Percentiles rank a stretch among this genome's conserved stretches.
These are phyloP conservation scores for Macrocystidia cucumis DNA, from an alignment of 1,284 basidiomycete genomes.

Conservation along the genomic window DNA sequence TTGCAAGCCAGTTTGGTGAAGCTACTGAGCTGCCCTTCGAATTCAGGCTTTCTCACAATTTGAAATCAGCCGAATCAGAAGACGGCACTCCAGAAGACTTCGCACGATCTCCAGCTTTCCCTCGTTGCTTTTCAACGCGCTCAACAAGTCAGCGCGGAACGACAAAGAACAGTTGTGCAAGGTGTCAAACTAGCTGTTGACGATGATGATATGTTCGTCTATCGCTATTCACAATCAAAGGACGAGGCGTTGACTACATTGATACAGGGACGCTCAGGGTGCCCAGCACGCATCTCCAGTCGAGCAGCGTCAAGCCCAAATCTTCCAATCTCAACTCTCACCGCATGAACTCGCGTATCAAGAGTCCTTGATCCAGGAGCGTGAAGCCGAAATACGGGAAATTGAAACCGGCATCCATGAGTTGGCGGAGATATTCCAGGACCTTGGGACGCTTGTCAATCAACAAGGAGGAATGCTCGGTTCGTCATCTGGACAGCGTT, in stretches of 20 bases:
- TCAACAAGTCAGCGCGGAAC: conserved; percentile 84
- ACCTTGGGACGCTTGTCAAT: conserved; percentile 89
- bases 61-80: conserved; percentile 59
- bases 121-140: conserved; percentile 88
- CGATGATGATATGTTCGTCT: conserved; percentile 50
- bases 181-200: conserved; percentile 72
- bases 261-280: too few relatives aligned
- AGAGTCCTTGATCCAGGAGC: conserved; percentile 92
- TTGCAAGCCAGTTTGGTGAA: conserved; percentile 60
- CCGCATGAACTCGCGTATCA: conserved; percentile 94
- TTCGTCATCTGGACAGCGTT: conserved; percentile 21
- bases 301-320: conserved; percentile 62
- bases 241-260: too few relatives aligned
- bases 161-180: conserved; percentile 79
- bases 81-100: conserved; percentile 81
- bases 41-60: conserved; percentile 3
- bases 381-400: conserved; percentile 92
- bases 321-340: conserved; percentile 69
- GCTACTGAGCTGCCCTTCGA: conserved; percentile 2
- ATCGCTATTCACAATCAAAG: too few relatives aligned
- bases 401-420: conserved; percentile 98
- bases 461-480: conserved; percentile 96
- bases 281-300: too few relatives aligned
- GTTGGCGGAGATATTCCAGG: conserved; percentile 94
- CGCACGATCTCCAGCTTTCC: conserved; percentile 88